A percentile compares a stretch with the other conserved stretches of the same genome.
Conservation (phyloP, 768 basidiomycete genomes). For the Scleroderma citrinum region DNA sequence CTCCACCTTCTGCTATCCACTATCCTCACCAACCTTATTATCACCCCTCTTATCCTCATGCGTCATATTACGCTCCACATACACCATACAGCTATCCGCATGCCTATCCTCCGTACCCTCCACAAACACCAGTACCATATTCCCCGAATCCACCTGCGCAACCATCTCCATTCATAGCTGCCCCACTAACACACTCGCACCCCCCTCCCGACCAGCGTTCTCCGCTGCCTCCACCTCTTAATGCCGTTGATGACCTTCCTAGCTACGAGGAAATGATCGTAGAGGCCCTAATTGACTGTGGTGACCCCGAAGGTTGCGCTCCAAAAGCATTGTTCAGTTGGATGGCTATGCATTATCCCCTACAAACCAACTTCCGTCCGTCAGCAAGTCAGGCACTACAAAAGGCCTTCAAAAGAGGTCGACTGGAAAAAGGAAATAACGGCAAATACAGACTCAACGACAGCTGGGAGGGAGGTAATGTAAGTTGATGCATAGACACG, state of each 20-base stretch:
- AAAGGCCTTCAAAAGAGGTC: constrained; percentile 77
- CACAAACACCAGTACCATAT: constrained; percentile 26
- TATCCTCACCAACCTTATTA: constrained; percentile 55
- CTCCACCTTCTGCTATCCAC: constrained; percentile 20
- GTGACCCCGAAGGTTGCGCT: constrained; percentile 68
- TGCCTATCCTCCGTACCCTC: constrained; percentile 25
- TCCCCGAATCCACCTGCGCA: constrained; percentile 23
- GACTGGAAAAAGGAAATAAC: constrained; percentile 67
- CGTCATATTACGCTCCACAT: constrained; percentile 55
- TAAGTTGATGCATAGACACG: constrained; percentile 32
- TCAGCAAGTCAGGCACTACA: constrained; percentile 87
- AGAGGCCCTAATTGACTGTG: constrained; percentile 62
- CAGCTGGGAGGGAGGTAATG: constrained; percentile 76
- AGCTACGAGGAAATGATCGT: constrained; percentile 93
- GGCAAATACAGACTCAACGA: constrained; percentile 75
- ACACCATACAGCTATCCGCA: constrained; percentile 36
- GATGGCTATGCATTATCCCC: constrained; percentile 78
- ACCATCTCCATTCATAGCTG: constrained; percentile 31
- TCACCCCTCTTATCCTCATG: constrained; percentile 57
- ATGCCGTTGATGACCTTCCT: constrained; percentile 52
- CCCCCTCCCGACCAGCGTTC: constrained; percentile 22
- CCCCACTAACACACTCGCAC: constrained; percentile 31
- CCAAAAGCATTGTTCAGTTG: constrained; percentile 81
- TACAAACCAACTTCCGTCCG: constrained; percentile 85
- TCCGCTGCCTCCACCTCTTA: constrained; percentile 13